Percentiles rank a stretch among this genome's conserved stretches.
Evolutionary conservation across 768 basidiomycete species (phyloP).

Genomic region (Russula virescens): DNA sequence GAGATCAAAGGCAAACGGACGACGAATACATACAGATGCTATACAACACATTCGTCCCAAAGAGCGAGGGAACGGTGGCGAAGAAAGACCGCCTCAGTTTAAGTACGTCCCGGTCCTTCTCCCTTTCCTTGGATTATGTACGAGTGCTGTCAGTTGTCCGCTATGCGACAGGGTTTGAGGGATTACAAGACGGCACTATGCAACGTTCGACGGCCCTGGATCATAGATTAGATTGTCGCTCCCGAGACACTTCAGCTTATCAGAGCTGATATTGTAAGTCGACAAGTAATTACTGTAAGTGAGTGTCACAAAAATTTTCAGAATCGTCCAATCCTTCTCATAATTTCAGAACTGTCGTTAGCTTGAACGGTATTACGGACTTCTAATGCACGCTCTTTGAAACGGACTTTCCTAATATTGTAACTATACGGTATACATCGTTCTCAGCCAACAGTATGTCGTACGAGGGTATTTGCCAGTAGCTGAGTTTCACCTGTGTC

Average conservation of each 20-base stretch:
- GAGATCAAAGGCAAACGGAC: neutral
- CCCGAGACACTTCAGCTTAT: neutral
- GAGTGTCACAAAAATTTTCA: neutral
- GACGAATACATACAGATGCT: neutral
- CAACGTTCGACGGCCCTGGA: neutral
- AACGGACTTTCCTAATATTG: neutral
- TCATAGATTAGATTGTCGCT: neutral
- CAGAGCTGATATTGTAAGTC: neutral
- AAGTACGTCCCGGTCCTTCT: neutral
- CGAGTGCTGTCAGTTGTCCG: neutral
- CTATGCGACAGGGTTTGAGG: neutral
- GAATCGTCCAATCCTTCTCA: too few species aligned
- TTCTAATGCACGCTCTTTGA: neutral
- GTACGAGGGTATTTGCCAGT: neutral
- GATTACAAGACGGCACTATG: neutral
- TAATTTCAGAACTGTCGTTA: neutral
- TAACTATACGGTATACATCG: neutral
- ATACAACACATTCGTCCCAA: neutral
- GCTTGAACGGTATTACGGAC: neutral
- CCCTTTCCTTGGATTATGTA: neutral
- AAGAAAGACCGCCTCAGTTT: constrained; percentile 11
- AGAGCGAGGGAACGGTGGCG: neutral
- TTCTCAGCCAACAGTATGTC: neutral
- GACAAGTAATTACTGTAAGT: neutral
- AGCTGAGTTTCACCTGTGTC: neutral